These are phyloP conservation scores for Trichopus zeylanicus DNA, from an alignment of 116 monocot species.

Conservation along the genomic window DNA sequence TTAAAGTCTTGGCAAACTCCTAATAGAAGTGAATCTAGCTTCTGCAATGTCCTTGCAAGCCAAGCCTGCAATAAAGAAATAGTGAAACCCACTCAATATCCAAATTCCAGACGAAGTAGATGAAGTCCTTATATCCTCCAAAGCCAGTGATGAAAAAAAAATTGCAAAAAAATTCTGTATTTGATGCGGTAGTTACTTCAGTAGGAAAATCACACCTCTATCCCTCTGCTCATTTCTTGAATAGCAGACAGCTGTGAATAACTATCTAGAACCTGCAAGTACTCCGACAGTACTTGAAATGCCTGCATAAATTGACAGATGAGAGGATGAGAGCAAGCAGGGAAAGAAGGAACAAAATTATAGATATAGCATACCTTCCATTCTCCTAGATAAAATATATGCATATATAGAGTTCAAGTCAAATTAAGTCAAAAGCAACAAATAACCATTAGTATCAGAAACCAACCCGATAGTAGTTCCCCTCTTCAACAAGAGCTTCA, in stretches of 20 bases:
- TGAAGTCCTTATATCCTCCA: neutral
- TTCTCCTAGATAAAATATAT: neutral
- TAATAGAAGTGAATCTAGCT: conserved; percentile 82
- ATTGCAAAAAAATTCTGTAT: neutral
- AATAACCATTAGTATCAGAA: neutral
- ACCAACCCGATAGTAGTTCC: conserved; percentile 70
- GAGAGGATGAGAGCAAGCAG: neutral
- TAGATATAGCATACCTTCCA: neutral
- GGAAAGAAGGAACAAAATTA: neutral
- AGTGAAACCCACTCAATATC: neutral
- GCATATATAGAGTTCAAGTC: neutral
- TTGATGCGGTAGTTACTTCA: no score
- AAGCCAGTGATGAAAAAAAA: neutral
- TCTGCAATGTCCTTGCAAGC: conserved; percentile 83
- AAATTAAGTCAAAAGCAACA: no score
- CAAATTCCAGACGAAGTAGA: neutral
- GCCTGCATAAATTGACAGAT: conserved; percentile 37
- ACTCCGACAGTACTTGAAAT: conserved; percentile 88
- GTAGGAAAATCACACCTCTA: conserved; percentile 61
- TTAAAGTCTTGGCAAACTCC: conserved; percentile 86
- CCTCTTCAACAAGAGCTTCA: conserved; percentile 73
- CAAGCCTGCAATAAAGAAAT: conserved; percentile 45
- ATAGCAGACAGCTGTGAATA: conserved; percentile 69
- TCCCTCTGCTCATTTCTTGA: conserved; percentile 82
- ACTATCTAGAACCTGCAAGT: conserved; percentile 87